Percentiles rank a stretch among this genome's conserved stretches.
phyloP scores from a whole-genome alignment of 73 alveolate genomes.

The Symbiodinium natans region DNA sequence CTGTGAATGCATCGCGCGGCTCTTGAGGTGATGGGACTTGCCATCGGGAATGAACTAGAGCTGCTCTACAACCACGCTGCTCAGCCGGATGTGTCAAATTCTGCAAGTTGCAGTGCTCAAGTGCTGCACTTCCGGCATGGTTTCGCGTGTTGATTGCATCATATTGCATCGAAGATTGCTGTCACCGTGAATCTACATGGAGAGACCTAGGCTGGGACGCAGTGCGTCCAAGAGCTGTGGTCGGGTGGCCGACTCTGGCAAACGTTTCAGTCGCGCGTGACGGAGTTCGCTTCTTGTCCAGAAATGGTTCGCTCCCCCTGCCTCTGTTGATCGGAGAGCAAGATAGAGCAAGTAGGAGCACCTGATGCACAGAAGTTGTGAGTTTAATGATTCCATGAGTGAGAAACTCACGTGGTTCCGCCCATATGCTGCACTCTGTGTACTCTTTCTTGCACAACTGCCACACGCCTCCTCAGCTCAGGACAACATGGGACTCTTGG shows the following conservation, averaged over 20 bases:
- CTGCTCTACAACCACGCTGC: constrained; percentile 60
- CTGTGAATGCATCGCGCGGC: background rate
- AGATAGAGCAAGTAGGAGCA: background rate
- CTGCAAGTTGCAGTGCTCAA: too few relatives aligned
- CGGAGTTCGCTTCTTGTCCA: constrained; percentile 42
- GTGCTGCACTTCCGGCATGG: background rate
- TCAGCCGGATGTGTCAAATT: background rate
- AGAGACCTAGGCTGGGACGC: constrained; percentile 27
- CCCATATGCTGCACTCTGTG: too few relatives aligned
- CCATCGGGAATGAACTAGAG: constrained; percentile 79
- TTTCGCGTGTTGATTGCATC: too few relatives aligned
- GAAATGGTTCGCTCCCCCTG: background rate
- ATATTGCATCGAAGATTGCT: too few relatives aligned
- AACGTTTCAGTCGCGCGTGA: constrained; percentile 30
- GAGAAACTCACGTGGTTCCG: too few relatives aligned
- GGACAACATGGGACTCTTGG: background rate
- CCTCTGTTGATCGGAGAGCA: background rate
- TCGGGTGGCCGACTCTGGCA: constrained; percentile 75
- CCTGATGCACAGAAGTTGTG: too few relatives aligned
- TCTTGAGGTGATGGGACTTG: constrained; percentile 52
- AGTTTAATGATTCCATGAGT: too few relatives aligned
- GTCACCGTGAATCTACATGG: too few relatives aligned
- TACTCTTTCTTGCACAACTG: background rate
- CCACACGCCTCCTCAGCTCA: background rate
- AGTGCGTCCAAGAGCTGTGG: constrained; percentile 54